Evolutionary conservation across 2,329 filamentous ascomycete species (phyloP).

Genomic region (Trichoderma pleuroti): DNA sequence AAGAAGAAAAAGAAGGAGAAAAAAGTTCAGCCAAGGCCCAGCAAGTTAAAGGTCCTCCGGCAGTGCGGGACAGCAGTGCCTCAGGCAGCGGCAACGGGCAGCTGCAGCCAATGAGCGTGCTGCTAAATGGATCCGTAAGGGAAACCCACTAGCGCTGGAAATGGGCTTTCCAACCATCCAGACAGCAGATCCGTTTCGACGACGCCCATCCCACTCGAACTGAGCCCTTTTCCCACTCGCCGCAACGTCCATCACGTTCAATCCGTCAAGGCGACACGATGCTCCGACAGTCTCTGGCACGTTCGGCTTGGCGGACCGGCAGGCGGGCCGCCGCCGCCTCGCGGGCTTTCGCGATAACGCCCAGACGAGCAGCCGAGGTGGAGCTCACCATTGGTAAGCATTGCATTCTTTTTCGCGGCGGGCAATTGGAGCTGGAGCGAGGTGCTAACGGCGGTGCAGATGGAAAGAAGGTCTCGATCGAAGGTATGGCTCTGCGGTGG

Average conservation of each 20-base stretch:
- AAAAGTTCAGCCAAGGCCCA: background rate
- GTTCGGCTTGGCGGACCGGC: conserved; percentile 64
- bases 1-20: conserved; percentile 37
- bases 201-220: conserved; percentile 35
- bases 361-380: conserved; percentile 80
- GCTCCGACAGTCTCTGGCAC: conserved; percentile 65
- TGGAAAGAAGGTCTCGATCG: conserved; percentile 96
- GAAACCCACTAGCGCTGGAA: conserved; percentile 19
- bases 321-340: conserved; percentile 57
- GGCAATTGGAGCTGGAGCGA: conserved; percentile 30
- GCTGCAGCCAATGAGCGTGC: conserved; percentile 39
- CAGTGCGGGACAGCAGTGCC: conserved; percentile 26
- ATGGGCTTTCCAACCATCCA: conserved; percentile 28
- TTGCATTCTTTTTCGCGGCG: conserved; percentile 17
- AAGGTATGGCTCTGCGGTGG: conserved; percentile 60
- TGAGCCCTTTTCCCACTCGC: conserved; percentile 36
- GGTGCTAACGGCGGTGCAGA: conserved; percentile 53
- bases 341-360: conserved; percentile 78
- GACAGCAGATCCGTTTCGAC: conserved; percentile 37
- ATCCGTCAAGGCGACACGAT: conserved; percentile 61
- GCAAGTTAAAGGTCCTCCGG: background rate
- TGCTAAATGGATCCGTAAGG: conserved; percentile 43
- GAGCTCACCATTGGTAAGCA: conserved; percentile 85
- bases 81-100: conserved; percentile 34
- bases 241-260: conserved; percentile 38